Conservation (phyloP, 73 alveolate genomes). For the Blepharisma japonicum region DNA sequence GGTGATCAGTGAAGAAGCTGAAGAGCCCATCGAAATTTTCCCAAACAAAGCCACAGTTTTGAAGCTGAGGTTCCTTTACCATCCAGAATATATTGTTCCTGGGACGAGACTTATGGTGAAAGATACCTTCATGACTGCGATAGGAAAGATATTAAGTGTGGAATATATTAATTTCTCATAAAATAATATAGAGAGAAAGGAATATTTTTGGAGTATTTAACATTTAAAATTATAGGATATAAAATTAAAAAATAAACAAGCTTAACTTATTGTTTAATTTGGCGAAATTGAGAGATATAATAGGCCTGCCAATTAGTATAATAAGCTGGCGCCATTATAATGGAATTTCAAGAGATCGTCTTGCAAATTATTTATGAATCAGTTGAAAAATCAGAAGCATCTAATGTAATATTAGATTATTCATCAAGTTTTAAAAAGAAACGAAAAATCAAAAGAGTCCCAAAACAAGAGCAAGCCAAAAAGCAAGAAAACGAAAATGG, state of each 20-base stretch:
- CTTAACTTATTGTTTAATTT: too few relatives aligned
- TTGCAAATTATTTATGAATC: too few relatives aligned
- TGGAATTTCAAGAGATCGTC: too few relatives aligned
- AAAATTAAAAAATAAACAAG: too few relatives aligned
- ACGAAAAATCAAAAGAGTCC: conserved; percentile 1
- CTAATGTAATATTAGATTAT: neutral
- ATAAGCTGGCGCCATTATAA: too few relatives aligned
- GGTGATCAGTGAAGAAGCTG: conserved; percentile 48
- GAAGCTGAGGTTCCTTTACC: conserved; percentile 63
- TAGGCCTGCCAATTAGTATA: too few relatives aligned
- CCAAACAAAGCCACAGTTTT: conserved; percentile 43
- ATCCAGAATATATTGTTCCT: conserved; percentile 76
- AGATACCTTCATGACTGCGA: conserved; percentile 71
- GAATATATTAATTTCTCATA: neutral
- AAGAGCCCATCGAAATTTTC: conserved; percentile 2
- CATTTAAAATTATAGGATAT: too few relatives aligned
- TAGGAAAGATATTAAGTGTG: conserved; percentile 67
- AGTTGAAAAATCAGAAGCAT: neutral
- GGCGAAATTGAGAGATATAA: too few relatives aligned
- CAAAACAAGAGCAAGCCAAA: neutral
- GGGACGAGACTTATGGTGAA: conserved; percentile 64
- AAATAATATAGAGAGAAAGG: too few relatives aligned
- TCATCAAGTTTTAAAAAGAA: conserved; percentile 13
- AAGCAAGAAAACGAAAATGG: neutral
- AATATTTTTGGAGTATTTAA: too few relatives aligned